A percentile compares a stretch with the other conserved stretches of the same genome.
Evolutionary conservation across 106 monocot species (phyloP).

Genomic region (Cymbidium sinense): DNA sequence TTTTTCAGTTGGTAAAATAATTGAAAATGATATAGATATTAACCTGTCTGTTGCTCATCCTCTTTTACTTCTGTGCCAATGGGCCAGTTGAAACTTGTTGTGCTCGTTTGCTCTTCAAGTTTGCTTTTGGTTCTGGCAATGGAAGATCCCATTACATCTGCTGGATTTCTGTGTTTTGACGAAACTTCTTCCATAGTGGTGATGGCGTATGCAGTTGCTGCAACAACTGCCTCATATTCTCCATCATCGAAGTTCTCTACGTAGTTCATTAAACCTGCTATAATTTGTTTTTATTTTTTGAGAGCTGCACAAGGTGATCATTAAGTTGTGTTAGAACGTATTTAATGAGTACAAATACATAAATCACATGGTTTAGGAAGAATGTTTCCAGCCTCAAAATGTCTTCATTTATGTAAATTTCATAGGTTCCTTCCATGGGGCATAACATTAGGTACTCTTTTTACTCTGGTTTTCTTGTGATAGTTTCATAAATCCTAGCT

Average conservation of each 20-base stretch:
- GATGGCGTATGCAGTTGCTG: constrained; percentile 18
- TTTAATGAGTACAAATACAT: not conserved
- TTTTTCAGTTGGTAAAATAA: not conserved
- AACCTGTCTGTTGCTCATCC: constrained; percentile 4
- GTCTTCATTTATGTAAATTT: too few relatives aligned
- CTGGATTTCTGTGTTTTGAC: constrained; percentile 1
- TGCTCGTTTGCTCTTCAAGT: constrained; percentile 9
- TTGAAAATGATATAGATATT: not conserved
- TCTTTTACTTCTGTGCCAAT: constrained; percentile 12
- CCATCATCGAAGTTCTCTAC: constrained; percentile 5
- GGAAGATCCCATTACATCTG: not conserved
- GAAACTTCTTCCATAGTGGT: not conserved
- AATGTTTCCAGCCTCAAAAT: too few relatives aligned
- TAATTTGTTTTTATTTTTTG: not conserved
- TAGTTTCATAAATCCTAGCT: too few relatives aligned
- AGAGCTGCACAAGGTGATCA: too few relatives aligned
- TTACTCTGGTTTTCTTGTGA: too few relatives aligned
- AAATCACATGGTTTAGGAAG: not conserved
- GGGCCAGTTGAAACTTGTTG: constrained; percentile 3
- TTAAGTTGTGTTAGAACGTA: too few relatives aligned
- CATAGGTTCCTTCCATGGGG: too few relatives aligned
- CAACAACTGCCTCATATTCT: constrained; percentile 14
- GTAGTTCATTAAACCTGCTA: constrained; percentile 7
- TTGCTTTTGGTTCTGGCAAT: constrained; percentile 16
- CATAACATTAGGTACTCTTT: too few relatives aligned